Percentiles rank a stretch among this genome's conserved stretches.
Conservation (phyloP, 805 yeast genomes). For the Lipomyces starkeyi region DNA sequence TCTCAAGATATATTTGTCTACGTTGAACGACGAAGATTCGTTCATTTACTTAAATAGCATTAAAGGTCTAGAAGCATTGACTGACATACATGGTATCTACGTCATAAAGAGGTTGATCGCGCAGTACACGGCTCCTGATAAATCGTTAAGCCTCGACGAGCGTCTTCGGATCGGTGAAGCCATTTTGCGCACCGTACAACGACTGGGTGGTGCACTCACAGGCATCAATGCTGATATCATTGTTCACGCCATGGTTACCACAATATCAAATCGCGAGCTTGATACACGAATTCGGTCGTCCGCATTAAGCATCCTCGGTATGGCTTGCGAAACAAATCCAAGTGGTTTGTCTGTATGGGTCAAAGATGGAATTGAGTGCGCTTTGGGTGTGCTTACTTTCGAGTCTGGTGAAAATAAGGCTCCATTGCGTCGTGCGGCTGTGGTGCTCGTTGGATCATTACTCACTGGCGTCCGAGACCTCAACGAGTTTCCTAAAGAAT, state of each 20-base stretch:
- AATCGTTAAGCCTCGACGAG: constrained; percentile 59
- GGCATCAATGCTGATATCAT: constrained; percentile 55
- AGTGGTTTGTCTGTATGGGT: constrained; percentile 57
- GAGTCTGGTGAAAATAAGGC: constrained; percentile 55
- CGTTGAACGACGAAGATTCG: constrained; percentile 80
- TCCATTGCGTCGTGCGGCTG: constrained; percentile 74
- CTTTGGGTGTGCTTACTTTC: constrained; percentile 72
- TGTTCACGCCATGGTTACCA: constrained; percentile 51
- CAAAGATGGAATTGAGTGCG: constrained; percentile 71
- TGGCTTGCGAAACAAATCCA: constrained; percentile 65
- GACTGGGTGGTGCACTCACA: constrained; percentile 55
- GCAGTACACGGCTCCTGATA: constrained; percentile 41
- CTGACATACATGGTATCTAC: constrained; percentile 53
- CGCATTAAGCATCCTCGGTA: constrained; percentile 83
- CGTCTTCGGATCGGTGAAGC: constrained; percentile 86
- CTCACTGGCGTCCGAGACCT: constrained; percentile 42
- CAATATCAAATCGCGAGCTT: constrained; percentile 33
- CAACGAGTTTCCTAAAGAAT: constrained; percentile 43
- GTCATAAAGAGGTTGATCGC: constrained; percentile 52
- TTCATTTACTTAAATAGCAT: constrained; percentile 84
- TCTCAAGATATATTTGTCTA: constrained; percentile 64
- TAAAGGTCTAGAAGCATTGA: constrained; percentile 70
- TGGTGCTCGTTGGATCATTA: constrained; percentile 59
- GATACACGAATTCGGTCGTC: constrained; percentile 81
- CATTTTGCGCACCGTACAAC: constrained; percentile 61